Percentiles rank a stretch among this genome's conserved stretches.
Evolutionary conservation across 371 early-diverging fungal species (phyloP).

Genomic region (Smittium mucronatum): DNA sequence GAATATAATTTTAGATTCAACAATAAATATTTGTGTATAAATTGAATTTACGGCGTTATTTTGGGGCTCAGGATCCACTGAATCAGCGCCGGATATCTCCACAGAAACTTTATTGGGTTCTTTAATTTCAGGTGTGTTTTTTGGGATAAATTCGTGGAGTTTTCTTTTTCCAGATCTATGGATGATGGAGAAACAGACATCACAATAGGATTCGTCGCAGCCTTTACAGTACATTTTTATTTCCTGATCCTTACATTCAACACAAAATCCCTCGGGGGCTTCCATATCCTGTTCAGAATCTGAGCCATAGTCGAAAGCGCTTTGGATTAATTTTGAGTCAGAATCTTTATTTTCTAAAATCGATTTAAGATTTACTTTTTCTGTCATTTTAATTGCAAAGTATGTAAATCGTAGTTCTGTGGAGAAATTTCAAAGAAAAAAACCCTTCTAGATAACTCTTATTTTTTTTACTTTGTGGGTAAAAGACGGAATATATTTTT

Average conservation of each 20-base stretch:
- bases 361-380: neutral
- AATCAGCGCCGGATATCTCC: neutral
- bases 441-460: no score
- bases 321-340: neutral
- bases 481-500: no score
- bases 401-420: no score
- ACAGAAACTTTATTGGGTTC: neutral
- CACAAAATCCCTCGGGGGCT: constrained; percentile 57
- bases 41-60: no score
- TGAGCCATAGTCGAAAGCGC: constrained; percentile 12
- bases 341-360: neutral
- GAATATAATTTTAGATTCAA: neutral
- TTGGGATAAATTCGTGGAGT: constrained; percentile 30
- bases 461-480: no score
- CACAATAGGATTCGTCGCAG: constrained; percentile 77
- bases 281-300: constrained; percentile 26
- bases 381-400: neutral
- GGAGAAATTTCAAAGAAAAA: no score
- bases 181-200: constrained; percentile 73
- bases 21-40: no score
- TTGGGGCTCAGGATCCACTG: no score
- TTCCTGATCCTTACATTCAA: constrained; percentile 79
- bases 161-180: constrained; percentile 75
- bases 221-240: constrained; percentile 53
- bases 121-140: neutral